These are phyloP conservation scores for Edaphochlamys debaryana DNA, from an alignment of 139 green algal genomes.

Conservation along the genomic window DNA sequence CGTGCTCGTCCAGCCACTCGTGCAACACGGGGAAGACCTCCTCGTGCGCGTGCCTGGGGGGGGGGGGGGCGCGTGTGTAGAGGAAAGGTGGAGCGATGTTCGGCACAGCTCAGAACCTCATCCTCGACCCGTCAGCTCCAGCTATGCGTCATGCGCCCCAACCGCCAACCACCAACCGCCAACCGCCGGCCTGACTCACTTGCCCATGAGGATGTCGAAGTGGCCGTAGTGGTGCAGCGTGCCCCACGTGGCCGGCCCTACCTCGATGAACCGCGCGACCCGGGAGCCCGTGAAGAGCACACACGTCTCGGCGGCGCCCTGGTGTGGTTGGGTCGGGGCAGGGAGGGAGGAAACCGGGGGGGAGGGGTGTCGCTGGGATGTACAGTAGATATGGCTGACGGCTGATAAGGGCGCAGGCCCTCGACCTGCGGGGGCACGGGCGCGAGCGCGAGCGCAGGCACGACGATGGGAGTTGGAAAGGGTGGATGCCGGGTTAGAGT, in stretches of 20 bases:
- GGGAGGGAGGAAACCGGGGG: neutral
- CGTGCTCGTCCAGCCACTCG: slow-evolving; percentile 38
- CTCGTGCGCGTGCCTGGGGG: slow-evolving; percentile 28
- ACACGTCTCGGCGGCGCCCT: slow-evolving; percentile 17
- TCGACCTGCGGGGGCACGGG: too few relatives aligned
- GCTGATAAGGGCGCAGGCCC: too few relatives aligned
- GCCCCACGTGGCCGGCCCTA: neutral
- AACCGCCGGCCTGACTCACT: neutral
- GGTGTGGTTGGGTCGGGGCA: too few relatives aligned
- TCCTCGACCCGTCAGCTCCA: neutral
- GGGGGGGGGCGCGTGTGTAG: neutral
- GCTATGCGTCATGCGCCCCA: neutral
- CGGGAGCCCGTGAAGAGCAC: slow-evolving; percentile 10
- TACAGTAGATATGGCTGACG: too few relatives aligned
- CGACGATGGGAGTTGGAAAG: too few relatives aligned
- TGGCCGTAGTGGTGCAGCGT: slow-evolving; percentile 42
- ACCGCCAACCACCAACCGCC: neutral
- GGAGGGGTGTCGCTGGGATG: too few relatives aligned
- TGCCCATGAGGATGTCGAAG: slow-evolving; percentile 67
- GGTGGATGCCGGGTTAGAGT: too few relatives aligned
- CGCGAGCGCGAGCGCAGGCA: too few relatives aligned
- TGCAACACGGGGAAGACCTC: slow-evolving; percentile 60
- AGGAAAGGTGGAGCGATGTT: neutral
- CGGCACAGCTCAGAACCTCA: neutral
- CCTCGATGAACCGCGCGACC: neutral